These are phyloP conservation scores for Melaleuca quinquenervia DNA, from an alignment of 345 rosid species.

Conservation along the genomic window DNA sequence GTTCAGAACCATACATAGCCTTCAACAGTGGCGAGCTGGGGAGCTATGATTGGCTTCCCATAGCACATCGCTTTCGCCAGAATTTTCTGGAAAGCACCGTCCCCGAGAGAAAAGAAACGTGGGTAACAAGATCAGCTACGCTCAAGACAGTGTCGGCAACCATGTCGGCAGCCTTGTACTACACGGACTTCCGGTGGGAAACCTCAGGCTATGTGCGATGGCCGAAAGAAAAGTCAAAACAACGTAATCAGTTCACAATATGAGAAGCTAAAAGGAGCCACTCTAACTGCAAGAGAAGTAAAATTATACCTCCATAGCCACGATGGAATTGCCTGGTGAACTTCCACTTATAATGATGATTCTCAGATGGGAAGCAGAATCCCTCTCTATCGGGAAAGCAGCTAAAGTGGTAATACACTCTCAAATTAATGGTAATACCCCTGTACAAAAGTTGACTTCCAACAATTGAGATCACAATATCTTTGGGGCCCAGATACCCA, in stretches of 20 bases:
- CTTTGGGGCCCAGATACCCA: constrained; percentile 37
- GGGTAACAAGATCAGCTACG: constrained; percentile 62
- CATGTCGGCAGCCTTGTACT: constrained; percentile 35
- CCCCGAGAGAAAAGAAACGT: constrained; percentile 84
- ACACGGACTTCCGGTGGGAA: constrained; percentile 59
- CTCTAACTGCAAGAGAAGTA: neutral
- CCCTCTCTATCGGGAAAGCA: constrained; percentile 18
- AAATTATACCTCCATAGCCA: constrained; percentile 61
- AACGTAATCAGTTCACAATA: neutral
- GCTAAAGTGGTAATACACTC: constrained; percentile 48
- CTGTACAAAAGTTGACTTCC: constrained; percentile 72
- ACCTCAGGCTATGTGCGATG: constrained; percentile 53
- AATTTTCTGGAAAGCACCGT: constrained; percentile 71
- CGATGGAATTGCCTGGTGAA: constrained; percentile 54
- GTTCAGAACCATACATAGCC: too few species aligned
- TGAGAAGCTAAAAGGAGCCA: neutral
- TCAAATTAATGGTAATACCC: constrained; percentile 50
- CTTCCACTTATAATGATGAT: constrained; percentile 44
- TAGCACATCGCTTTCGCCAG: constrained; percentile 62
- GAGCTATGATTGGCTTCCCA: constrained; percentile 73
- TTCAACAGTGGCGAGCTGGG: too few species aligned
- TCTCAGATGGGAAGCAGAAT: constrained; percentile 31
- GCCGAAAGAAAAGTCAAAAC: constrained; percentile 25
- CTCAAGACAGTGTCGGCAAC: constrained; percentile 36
- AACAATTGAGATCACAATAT: constrained; percentile 51